phyloP scores from a whole-genome alignment of 306 rosid species.

The Vicia villosa region DNA sequence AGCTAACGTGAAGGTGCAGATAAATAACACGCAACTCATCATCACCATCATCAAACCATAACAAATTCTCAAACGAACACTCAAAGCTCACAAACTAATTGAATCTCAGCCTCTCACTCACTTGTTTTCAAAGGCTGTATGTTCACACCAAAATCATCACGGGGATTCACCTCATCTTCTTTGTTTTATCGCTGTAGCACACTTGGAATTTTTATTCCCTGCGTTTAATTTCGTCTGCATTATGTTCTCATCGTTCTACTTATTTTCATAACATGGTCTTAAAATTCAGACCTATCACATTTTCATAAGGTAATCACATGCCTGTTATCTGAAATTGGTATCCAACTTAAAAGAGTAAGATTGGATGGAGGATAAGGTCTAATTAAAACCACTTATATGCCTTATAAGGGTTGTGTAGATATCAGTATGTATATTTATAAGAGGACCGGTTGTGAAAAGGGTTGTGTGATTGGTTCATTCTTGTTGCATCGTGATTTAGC shows the following conservation, averaged over 20 bases:
- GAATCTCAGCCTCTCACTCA: too few relatives aligned
- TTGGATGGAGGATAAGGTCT: not conserved
- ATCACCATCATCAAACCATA: too few relatives aligned
- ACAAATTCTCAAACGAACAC: too few relatives aligned
- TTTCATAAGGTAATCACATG: slow-evolving; percentile 12
- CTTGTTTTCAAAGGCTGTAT: too few relatives aligned
- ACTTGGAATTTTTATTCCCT: too few relatives aligned
- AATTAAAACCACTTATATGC: slow-evolving; percentile 6
- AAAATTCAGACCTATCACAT: not conserved
- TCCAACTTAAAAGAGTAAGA: slow-evolving; percentile 20
- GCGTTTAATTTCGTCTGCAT: too few relatives aligned
- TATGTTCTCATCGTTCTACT: not conserved
- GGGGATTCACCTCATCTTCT: too few relatives aligned
- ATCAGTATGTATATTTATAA: slow-evolving; percentile 40
- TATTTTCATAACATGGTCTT: slow-evolving; percentile 8
- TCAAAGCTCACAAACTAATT: too few relatives aligned
- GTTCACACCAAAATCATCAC: too few relatives aligned
- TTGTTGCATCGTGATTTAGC: slow-evolving; percentile 23
- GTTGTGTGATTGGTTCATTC: slow-evolving; percentile 47
- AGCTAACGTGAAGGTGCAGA: too few relatives aligned
- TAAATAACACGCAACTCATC: too few relatives aligned
- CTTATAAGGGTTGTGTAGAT: slow-evolving; percentile 27
- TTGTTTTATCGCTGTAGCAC: too few relatives aligned
- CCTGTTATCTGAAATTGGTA: not conserved
- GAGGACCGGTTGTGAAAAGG: slow-evolving; percentile 32